Evolutionary conservation across 331 rosid genomes (phyloP).

Genomic region (Quercus tomentella): DNA sequence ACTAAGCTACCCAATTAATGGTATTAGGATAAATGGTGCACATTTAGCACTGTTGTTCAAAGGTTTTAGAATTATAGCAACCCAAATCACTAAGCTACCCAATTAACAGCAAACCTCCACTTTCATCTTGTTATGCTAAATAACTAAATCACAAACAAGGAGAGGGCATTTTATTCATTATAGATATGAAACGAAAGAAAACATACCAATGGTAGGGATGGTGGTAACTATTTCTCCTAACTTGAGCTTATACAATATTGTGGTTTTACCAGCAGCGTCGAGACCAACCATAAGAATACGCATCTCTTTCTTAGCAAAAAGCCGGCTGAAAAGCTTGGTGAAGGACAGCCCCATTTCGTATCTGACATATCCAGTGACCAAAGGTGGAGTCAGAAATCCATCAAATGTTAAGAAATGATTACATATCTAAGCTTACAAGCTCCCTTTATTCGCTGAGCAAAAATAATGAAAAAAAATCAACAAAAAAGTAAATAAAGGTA

Average conservation of each 20-base stretch:
- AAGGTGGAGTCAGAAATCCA: neutral
- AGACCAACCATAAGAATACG: conserved; percentile 59
- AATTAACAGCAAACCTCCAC: neutral
- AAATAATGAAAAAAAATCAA: too few relatives aligned
- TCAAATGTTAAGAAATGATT: neutral
- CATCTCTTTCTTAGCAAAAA: conserved; percentile 51
- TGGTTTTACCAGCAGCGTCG: conserved; percentile 51
- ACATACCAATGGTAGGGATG: conserved; percentile 49
- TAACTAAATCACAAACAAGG: neutral
- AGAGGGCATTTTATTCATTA: neutral
- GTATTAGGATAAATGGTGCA: neutral
- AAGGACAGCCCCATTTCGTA: conserved; percentile 39
- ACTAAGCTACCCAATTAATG: neutral
- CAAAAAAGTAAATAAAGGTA: too few relatives aligned
- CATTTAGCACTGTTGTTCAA: neutral
- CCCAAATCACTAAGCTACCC: neutral
- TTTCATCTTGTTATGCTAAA: neutral
- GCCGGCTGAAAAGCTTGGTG: conserved; percentile 39
- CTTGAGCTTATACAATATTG: conserved; percentile 51
- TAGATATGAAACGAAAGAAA: neutral
- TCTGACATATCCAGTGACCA: conserved; percentile 17
- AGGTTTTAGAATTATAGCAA: neutral
- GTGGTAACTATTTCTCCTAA: conserved; percentile 56
- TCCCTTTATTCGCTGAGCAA: too few relatives aligned
- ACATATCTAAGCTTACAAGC: too few relatives aligned